phyloP scores from a whole-genome alignment of 176 grass and related monocot genomes.

The Rhipidocladum racemiflorum region DNA sequence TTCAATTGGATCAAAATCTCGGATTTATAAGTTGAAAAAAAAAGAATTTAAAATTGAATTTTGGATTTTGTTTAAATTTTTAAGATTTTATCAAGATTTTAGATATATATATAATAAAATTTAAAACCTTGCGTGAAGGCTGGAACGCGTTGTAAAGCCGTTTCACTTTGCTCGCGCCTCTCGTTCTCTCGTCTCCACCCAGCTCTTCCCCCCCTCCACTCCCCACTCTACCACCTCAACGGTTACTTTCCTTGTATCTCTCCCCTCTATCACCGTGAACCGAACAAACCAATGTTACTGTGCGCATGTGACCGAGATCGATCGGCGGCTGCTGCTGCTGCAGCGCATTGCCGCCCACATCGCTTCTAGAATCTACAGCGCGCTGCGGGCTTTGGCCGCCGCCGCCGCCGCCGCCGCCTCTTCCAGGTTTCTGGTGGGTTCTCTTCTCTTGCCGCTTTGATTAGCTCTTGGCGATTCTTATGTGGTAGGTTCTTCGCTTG shows the following conservation, averaged over 20 bases:
- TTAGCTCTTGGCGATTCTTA: not conserved
- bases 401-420: not conserved
- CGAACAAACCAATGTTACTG: conserved; percentile 1
- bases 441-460: not conserved
- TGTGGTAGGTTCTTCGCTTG: not conserved
- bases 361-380: not conserved
- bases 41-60: too few species aligned
- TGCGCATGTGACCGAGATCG: conserved; percentile 27
- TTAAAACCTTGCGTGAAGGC: too few species aligned
- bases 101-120: too few species aligned
- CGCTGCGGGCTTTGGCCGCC: not conserved
- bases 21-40: too few species aligned
- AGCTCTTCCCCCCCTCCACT: not conserved
- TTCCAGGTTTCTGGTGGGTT: not conserved
- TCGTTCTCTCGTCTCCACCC: not conserved
- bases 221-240: not conserved
- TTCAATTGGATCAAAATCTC: too few species aligned
- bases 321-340: not conserved
- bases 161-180: too few species aligned
- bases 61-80: too few species aligned
- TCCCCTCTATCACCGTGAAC: not conserved
- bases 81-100: too few species aligned
- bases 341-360: not conserved
- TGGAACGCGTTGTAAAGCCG: too few species aligned
- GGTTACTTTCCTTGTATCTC: not conserved